A percentile compares a stretch with the other conserved stretches of the same genome.
Conservation (phyloP, 257 asterid species). For the Solanum corneliomulleri region DNA sequence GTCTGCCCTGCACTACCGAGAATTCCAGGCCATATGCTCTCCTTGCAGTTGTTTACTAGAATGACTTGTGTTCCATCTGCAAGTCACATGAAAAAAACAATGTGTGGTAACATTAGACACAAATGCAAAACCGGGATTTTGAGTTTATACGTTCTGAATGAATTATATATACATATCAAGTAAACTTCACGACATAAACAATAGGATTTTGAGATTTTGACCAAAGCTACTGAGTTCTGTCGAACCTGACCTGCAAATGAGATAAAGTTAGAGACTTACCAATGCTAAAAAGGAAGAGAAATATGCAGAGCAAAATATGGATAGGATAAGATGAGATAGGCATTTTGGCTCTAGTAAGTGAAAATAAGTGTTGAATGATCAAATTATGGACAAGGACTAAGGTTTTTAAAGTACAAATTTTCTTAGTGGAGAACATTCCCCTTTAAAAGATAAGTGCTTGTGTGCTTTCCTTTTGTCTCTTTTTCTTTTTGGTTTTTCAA, state of each 20-base stretch:
- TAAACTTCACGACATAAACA: not conserved
- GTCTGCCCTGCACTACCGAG: conserved; percentile 70
- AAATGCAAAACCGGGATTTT: not conserved
- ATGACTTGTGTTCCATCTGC: conserved; percentile 75
- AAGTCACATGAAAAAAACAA: not conserved
- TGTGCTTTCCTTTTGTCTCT: conserved; percentile 6
- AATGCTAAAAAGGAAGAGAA: conserved; percentile 24
- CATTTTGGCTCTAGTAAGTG: conserved; percentile 20
- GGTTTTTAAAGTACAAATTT: conserved; percentile 11
- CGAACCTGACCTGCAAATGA: not conserved
- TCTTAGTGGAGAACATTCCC: not conserved
- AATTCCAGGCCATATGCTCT: conserved; percentile 84
- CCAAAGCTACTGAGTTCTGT: not conserved
- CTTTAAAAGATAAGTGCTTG: not conserved
- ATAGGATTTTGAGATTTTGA: not conserved
- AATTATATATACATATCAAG: not conserved
- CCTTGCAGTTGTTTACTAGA: conserved; percentile 77
- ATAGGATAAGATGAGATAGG: not conserved
- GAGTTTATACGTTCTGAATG: not conserved
- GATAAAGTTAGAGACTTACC: conserved; percentile 5
- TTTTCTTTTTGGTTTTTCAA: not conserved
- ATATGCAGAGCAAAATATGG: conserved; percentile 16
- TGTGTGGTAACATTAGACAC: not conserved
- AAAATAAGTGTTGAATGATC: not conserved
- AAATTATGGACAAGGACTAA: not conserved